Evolutionary conservation across 441 rosid genomes (phyloP).

Genomic region (Macaranga tanarius): DNA sequence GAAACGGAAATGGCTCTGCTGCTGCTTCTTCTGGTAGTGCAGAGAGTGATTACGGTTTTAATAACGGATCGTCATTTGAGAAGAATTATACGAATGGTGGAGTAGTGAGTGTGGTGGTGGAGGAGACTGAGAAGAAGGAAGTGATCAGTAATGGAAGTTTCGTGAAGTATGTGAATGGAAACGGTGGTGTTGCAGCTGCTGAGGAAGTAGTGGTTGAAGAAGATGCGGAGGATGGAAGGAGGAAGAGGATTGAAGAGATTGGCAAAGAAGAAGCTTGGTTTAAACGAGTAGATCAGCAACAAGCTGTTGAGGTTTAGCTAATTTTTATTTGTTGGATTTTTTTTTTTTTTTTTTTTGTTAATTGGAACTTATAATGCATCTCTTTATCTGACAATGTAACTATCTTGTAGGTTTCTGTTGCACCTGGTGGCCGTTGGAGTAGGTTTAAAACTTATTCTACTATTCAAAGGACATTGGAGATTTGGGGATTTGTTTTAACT

Average conservation of each 20-base stretch:
- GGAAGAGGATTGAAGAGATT: conserved; percentile 85
- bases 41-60: conserved; percentile 10
- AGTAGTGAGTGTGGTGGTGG: conserved; percentile 23
- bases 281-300: conserved; percentile 44
- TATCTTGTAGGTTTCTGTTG: conserved; percentile 74
- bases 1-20: conserved; percentile 43
- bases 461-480: conserved; percentile 88
- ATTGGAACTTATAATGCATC: too few relatives aligned
- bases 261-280: conserved; percentile 99
- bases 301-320: conserved; percentile 52
- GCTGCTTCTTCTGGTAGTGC: conserved; percentile 18
- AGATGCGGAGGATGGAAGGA: conserved; percentile 68
- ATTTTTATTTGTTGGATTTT: neutral
- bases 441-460: conserved; percentile 95
- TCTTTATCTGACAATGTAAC: conserved; percentile 6
- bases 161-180: conserved; percentile 64
- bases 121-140: conserved; percentile 25
- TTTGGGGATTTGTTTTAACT: conserved; percentile 84
- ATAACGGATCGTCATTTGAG: conserved; percentile 25
- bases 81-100: conserved; percentile 26
- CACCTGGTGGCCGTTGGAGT: conserved; percentile 95
- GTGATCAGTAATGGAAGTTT: conserved; percentile 44
- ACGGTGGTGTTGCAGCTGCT: conserved; percentile 31
- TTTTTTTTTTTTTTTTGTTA: neutral
- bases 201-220: conserved; percentile 41